Evolutionary conservation across 2,329 filamentous ascomycete species (phyloP).

Genomic region (Clarireedia sp.): DNA sequence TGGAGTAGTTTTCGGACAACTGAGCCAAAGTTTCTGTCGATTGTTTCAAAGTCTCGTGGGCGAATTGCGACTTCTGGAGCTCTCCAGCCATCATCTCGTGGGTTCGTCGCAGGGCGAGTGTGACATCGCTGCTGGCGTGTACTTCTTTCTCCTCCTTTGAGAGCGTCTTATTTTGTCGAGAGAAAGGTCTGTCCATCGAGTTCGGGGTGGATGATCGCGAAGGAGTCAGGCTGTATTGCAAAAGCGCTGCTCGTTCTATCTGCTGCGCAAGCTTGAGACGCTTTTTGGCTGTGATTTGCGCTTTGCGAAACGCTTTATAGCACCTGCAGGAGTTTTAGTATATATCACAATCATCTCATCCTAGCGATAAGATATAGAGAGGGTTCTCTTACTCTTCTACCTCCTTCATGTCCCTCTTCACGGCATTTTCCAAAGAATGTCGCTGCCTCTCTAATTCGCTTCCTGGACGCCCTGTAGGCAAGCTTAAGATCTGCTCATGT

Average conservation of each 20-base stretch:
- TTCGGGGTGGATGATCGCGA: constrained; percentile 26
- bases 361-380: too few species aligned
- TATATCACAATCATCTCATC: too few species aligned
- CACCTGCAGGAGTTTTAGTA: constrained; percentile 11
- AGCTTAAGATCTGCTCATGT: constrained; percentile 60
- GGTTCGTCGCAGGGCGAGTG: constrained; percentile 71
- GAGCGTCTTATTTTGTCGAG: constrained; percentile 15
- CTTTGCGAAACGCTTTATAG: constrained; percentile 62
- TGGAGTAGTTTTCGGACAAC: constrained; percentile 72
- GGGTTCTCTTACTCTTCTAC: constrained; percentile 52
- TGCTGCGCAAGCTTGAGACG: constrained; percentile 65
- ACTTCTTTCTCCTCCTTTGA: constrained; percentile 63
- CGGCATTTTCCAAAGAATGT: constrained; percentile 56
- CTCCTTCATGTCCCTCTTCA: constrained; percentile 61
- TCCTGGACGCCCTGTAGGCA: constrained; percentile 44
- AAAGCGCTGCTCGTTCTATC: constrained; percentile 68
- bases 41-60: constrained; percentile 78
- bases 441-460: constrained; percentile 54
- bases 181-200: constrained; percentile 30
- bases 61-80: constrained; percentile 79
- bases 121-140: constrained; percentile 75
- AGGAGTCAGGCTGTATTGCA: constrained; percentile 41
- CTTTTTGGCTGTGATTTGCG: constrained; percentile 70
- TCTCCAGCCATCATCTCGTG: constrained; percentile 82
- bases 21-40: constrained; percentile 75